Evolutionary conservation across 2,329 filamentous ascomycete genomes (phyloP).

Genomic region (Ustulina deusta): DNA sequence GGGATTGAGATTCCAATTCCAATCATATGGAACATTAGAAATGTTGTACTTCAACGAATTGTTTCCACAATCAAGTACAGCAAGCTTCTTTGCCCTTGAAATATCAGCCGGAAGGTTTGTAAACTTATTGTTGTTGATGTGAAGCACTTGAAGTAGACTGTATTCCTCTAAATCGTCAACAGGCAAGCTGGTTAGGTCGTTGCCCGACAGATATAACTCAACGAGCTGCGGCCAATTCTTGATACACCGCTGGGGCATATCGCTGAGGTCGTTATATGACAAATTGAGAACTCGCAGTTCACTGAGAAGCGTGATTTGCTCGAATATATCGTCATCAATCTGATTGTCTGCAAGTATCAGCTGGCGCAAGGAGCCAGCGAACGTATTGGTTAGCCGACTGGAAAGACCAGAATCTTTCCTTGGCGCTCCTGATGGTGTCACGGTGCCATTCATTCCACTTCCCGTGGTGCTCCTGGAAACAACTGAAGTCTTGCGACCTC

Average conservation of each 20-base stretch:
- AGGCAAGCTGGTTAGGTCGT: slow-evolving; percentile 90
- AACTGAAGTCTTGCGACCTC: slow-evolving; percentile 86
- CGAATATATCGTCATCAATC: slow-evolving; percentile 93
- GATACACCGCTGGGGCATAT: slow-evolving; percentile 89
- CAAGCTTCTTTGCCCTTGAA: slow-evolving; percentile 90
- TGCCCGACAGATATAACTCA: slow-evolving; percentile 94
- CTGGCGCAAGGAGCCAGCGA: slow-evolving; percentile 85
- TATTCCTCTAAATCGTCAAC: slow-evolving; percentile 94
- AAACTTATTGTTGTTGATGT: slow-evolving; percentile 98
- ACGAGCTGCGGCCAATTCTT: slow-evolving; percentile 90
- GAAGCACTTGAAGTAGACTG: slow-evolving; percentile 86
- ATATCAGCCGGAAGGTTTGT: slow-evolving; percentile 96
- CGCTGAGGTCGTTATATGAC: slow-evolving; percentile 93
- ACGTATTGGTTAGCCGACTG: slow-evolving; percentile 83
- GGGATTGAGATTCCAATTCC: slow-evolving; percentile 99
- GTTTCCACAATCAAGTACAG: slow-evolving; percentile 93
- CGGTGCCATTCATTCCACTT: slow-evolving; percentile 60
- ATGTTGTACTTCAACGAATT: slow-evolving; percentile 99
- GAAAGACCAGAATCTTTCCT: slow-evolving; percentile 93
- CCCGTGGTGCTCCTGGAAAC: slow-evolving; percentile 72
- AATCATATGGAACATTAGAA: slow-evolving; percentile 98
- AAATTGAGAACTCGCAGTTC: slow-evolving; percentile 92
- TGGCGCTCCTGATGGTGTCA: slow-evolving; percentile 64
- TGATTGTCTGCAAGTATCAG: slow-evolving; percentile 94
- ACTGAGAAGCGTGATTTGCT: slow-evolving; percentile 83